These are phyloP conservation scores for Orbilia ellipsospora DNA, from an alignment of 2,329 filamentous ascomycete species.

Conservation along the genomic window DNA sequence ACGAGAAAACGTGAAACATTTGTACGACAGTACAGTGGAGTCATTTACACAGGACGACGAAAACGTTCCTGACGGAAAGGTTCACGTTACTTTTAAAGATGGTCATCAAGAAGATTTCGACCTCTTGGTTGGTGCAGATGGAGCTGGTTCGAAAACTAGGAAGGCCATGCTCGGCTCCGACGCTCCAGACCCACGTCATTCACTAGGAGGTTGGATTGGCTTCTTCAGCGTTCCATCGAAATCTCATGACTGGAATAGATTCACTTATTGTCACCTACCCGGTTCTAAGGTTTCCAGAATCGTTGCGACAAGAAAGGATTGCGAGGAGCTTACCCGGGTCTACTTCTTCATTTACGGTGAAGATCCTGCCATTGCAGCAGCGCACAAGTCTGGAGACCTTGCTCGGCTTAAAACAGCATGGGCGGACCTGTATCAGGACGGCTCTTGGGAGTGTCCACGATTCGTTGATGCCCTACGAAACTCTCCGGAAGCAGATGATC, in stretches of 20 bases:
- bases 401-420: slow-evolving; percentile 10
- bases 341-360: slow-evolving; percentile 10
- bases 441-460: slow-evolving; percentile 9
- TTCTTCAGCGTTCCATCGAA: slow-evolving; percentile 30
- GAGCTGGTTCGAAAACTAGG: slow-evolving; percentile 64
- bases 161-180: slow-evolving; percentile 11
- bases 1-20: slow-evolving; percentile 56
- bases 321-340: slow-evolving; percentile 16
- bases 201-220: slow-evolving; percentile 15
- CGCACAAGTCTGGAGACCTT: slow-evolving; percentile 21
- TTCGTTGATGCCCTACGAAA: slow-evolving; percentile 4
- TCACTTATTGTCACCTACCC: slow-evolving; percentile 19
- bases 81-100: slow-evolving; percentile 31
- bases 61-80: slow-evolving; percentile 29
- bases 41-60: slow-evolving; percentile 59
- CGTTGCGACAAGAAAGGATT: slow-evolving; percentile 24
- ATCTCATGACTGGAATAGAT: slow-evolving; percentile 9
- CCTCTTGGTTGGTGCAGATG: slow-evolving; percentile 67
- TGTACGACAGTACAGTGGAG: slow-evolving; percentile 3
- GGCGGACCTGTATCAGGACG: slow-evolving; percentile 3
- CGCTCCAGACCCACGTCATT: slow-evolving; percentile 1
- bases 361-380: slow-evolving; percentile 6
- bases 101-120: slow-evolving; percentile 62
- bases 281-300: slow-evolving; percentile 2
- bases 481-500: slow-evolving; percentile 16